phyloP scores from a whole-genome alignment of 2,329 filamentous ascomycete species.

The Ceratocystis huliohia region DNA sequence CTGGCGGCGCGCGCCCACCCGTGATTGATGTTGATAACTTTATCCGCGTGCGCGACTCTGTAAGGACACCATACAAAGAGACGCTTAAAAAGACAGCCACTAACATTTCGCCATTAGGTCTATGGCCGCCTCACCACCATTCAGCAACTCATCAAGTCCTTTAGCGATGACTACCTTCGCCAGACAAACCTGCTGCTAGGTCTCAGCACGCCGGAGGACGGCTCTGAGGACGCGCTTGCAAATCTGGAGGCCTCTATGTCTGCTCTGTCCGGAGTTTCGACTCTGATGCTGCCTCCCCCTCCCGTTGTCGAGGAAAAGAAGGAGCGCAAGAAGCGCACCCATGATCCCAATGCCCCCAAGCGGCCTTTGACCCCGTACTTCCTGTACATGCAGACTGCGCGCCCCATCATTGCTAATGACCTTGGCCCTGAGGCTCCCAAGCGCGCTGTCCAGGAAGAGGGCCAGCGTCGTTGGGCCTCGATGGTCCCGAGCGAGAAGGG shows the following conservation, averaged over 20 bases:
- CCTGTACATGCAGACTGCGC: conserved; percentile 80
- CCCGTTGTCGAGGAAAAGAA: conserved; percentile 56
- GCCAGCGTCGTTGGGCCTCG: conserved; percentile 70
- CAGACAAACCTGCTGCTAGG: conserved; percentile 76
- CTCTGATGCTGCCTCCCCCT: conserved; percentile 29
- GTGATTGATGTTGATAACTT: conserved; percentile 62
- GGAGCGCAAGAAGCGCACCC: conserved; percentile 76
- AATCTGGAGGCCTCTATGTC: conserved; percentile 40
- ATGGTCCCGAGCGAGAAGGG: conserved; percentile 64
- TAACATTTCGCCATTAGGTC: conserved; percentile 29
- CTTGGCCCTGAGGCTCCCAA: conserved; percentile 64
- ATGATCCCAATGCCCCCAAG: conserved; percentile 91
- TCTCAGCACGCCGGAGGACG: conserved; percentile 40
- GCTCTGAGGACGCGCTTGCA: conserved; percentile 34
- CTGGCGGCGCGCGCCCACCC: conserved; percentile 10
- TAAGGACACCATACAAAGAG: conserved; percentile 39
- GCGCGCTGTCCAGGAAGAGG: conserved; percentile 77
- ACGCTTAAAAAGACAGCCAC: background rate
- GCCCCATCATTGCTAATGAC: conserved; percentile 67
- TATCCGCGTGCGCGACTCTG: conserved; percentile 65
- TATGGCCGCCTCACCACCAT: conserved; percentile 58
- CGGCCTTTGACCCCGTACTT: conserved; percentile 89
- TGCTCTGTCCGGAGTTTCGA: conserved; percentile 35
- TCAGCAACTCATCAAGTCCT: conserved; percentile 63
- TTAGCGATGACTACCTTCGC: conserved; percentile 73